Conservation (phyloP, 768 basidiomycete species). For the Megacollybia marginata region DNA sequence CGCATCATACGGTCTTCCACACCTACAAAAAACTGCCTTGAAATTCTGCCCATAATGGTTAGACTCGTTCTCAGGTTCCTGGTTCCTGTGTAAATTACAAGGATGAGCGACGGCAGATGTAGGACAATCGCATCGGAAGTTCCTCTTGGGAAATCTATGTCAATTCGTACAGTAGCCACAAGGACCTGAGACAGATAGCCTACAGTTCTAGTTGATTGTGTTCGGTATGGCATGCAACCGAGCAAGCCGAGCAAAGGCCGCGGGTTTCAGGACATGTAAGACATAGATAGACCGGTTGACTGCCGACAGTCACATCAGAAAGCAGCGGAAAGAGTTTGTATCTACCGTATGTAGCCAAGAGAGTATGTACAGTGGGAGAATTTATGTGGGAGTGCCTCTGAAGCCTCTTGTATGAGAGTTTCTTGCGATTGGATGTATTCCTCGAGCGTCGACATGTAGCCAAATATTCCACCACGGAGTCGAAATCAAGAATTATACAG, state of each 20-base stretch:
- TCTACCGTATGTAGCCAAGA: constrained; percentile 45
- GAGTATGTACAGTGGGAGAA: constrained; percentile 62
- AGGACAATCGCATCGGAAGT: constrained; percentile 82
- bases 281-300: constrained; percentile 81
- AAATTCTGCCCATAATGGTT: constrained; percentile 78
- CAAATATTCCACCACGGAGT: neutral
- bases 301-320: neutral
- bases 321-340: neutral
- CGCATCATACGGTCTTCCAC: constrained; percentile 64
- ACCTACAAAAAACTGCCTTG: constrained; percentile 64
- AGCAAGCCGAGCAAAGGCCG: constrained; percentile 79
- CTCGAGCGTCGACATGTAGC: constrained; percentile 22
- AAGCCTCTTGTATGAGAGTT: constrained; percentile 42
- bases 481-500: neutral
- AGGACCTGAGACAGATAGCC: constrained; percentile 8
- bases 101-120: constrained; percentile 51
- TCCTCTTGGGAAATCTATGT: constrained; percentile 67
- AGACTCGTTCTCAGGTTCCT: constrained; percentile 45
- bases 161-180: neutral
- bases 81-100: constrained; percentile 54
- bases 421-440: constrained; percentile 43
- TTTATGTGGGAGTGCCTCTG: constrained; percentile 53
- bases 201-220: constrained; percentile 81
- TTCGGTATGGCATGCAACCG: constrained; percentile 79
- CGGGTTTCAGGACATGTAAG: constrained; percentile 59